phyloP scores from a whole-genome alignment of 1,284 basidiomycete genomes.

The Tremellales sp. region DNA sequence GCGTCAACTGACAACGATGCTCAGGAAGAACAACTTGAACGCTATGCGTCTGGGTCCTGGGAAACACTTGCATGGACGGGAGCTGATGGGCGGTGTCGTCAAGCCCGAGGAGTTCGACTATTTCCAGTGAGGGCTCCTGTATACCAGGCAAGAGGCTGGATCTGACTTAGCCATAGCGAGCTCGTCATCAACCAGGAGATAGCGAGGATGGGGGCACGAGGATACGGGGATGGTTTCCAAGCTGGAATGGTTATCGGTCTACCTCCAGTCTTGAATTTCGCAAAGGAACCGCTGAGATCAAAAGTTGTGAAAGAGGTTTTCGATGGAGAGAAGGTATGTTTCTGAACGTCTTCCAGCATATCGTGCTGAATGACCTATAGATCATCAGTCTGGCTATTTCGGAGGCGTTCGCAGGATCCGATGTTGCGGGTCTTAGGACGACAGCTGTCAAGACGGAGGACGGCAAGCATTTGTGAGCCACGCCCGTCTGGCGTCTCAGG shows the following conservation, averaged over 20 bases:
- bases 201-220: slow-evolving; percentile 69
- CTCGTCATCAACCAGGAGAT: slow-evolving; percentile 87
- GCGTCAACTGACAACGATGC: neutral
- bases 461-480: slow-evolving; percentile 55
- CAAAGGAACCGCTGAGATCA: slow-evolving; percentile 54
- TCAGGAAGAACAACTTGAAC: slow-evolving; percentile 65
- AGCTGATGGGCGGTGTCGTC: slow-evolving; percentile 74
- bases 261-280: slow-evolving; percentile 60
- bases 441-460: slow-evolving; percentile 78
- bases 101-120: slow-evolving; percentile 83
- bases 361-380: slow-evolving; percentile 14
- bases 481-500: slow-evolving; percentile 14
- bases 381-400: slow-evolving; percentile 78
- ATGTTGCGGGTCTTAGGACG: slow-evolving; percentile 77
- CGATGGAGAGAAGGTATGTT: slow-evolving; percentile 52
- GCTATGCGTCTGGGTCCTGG: slow-evolving; percentile 84
- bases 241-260: slow-evolving; percentile 68
- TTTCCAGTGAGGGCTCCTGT: slow-evolving; percentile 50
- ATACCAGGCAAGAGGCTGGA: neutral
- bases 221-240: slow-evolving; percentile 72
- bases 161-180: slow-evolving; percentile 42
- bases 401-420: slow-evolving; percentile 89
- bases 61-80: slow-evolving; percentile 73
- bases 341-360: neutral
- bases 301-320: slow-evolving; percentile 77